Percentiles rank a stretch among this genome's conserved stretches.
These are phyloP conservation scores for Penicillium sp. DNA, from an alignment of 2,329 filamentous ascomycete genomes.

Conservation along the genomic window DNA sequence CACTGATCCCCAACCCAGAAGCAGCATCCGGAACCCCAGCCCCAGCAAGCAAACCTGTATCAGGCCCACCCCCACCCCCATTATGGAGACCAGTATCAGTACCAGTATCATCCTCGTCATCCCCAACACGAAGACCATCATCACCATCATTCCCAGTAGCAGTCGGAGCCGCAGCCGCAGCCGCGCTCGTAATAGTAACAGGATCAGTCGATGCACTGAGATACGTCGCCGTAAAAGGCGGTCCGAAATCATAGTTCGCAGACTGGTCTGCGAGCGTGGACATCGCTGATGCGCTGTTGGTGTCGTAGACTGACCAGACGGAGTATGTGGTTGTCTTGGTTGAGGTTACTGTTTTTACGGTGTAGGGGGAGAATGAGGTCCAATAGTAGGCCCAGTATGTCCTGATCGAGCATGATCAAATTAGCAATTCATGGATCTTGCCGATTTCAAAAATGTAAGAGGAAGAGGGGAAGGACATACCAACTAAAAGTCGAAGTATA, in stretches of 20 bases:
- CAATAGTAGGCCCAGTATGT: constrained; percentile 23
- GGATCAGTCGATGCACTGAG: constrained; percentile 13
- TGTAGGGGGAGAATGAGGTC: constrained; percentile 21
- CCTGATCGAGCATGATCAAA: constrained; percentile 14
- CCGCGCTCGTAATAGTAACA: constrained; percentile 3
- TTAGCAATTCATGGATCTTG: no score
- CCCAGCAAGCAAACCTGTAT: no score
- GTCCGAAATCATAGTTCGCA: constrained; percentile 3
- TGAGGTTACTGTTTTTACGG: constrained; percentile 17
- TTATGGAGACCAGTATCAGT: not conserved
- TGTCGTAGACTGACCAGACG: constrained; percentile 16
- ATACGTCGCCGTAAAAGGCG: constrained; percentile 18
- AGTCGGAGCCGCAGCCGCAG: not conserved
- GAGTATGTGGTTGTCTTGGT: constrained; percentile 16
- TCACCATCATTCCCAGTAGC: not conserved
- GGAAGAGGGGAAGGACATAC: constrained; percentile 11
- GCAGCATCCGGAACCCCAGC: not conserved
- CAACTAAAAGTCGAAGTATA: constrained; percentile 22
- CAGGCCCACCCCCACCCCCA: no score
- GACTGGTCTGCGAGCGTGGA: constrained; percentile 4
- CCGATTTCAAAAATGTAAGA: no score
- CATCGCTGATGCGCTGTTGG: constrained; percentile 10
- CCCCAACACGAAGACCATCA: not conserved
- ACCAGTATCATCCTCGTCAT: not conserved
- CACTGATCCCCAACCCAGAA: not conserved